Percentiles rank a stretch among this genome's conserved stretches.
Conservation (phyloP, 345 rosid species). For the Garcia nutans region DNA sequence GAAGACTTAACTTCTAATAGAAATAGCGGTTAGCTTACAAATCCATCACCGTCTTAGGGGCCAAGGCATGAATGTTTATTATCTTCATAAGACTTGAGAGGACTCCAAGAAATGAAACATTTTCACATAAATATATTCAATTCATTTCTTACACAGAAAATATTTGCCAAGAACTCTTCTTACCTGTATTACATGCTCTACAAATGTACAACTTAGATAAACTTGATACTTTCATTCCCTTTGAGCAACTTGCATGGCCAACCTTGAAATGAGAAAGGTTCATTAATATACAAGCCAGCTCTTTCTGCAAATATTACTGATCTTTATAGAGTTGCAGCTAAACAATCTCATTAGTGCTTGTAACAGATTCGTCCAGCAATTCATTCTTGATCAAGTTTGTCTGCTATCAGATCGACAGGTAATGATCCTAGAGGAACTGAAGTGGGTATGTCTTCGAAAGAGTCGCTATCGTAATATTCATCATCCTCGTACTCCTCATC, state of each 20-base stretch:
- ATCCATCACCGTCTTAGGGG: too few species aligned
- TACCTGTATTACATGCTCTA: background rate
- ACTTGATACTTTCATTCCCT: background rate
- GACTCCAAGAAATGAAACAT: too few species aligned
- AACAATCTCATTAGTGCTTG: too few species aligned
- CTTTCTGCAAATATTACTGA: background rate
- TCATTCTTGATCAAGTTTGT: slow-evolving; percentile 36
- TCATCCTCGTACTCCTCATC: slow-evolving; percentile 41
- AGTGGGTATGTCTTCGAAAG: slow-evolving; percentile 39
- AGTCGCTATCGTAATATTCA: slow-evolving; percentile 33
- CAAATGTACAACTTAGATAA: background rate
- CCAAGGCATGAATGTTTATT: too few species aligned
- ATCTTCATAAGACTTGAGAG: too few species aligned
- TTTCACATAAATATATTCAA: too few species aligned
- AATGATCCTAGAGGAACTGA: slow-evolving; percentile 52
- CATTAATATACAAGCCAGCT: background rate
- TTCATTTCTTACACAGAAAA: too few species aligned
- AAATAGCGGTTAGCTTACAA: too few species aligned
- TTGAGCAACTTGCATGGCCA: background rate
- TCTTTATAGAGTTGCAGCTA: too few species aligned
- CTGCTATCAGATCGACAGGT: slow-evolving; percentile 60
- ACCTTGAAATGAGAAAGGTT: background rate
- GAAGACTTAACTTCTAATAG: too few species aligned
- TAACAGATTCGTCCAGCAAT: background rate
- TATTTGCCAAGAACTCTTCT: background rate